Conservation (phyloP, 257 asterid species). For the Prunella vulgaris region DNA sequence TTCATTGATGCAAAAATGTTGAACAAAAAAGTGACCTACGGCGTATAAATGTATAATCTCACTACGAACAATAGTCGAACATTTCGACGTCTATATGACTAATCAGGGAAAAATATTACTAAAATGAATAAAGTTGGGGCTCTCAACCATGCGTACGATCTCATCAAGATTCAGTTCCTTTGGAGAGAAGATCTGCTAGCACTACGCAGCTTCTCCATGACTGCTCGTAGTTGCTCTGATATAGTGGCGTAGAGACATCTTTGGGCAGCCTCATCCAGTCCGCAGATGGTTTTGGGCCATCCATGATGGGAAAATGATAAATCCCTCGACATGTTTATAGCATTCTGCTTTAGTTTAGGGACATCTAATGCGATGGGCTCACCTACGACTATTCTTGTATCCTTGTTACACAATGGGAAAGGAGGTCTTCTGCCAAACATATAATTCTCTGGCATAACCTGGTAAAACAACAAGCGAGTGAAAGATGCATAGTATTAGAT, state of each 20-base stretch:
- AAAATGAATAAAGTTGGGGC: background rate
- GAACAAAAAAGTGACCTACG: background rate
- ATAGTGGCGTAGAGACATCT: conserved; percentile 59
- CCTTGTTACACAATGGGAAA: conserved; percentile 67
- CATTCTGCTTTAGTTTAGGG: conserved; percentile 65
- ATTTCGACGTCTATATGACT: background rate
- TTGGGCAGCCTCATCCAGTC: conserved; percentile 85
- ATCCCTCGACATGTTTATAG: conserved; percentile 48
- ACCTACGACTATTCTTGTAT: conserved; percentile 60
- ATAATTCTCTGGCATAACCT: conserved; percentile 95
- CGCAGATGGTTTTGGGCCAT: conserved; percentile 62
- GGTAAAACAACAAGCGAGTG: background rate
- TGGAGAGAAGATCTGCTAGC: conserved; percentile 27
- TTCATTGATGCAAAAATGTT: background rate
- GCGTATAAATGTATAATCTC: background rate
- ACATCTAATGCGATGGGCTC: conserved; percentile 77
- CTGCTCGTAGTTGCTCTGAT: conserved; percentile 62
- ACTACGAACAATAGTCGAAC: background rate
- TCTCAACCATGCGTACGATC: background rate
- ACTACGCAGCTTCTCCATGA: conserved; percentile 58
- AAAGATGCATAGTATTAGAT: background rate
- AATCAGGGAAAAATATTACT: background rate
- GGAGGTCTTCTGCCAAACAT: conserved; percentile 69
- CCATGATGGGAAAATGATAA: conserved; percentile 30
- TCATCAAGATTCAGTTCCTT: conserved; percentile 22